Conservation (phyloP, 495 filamentous ascomycete genomes). For the Daldinia grandis region DNA sequence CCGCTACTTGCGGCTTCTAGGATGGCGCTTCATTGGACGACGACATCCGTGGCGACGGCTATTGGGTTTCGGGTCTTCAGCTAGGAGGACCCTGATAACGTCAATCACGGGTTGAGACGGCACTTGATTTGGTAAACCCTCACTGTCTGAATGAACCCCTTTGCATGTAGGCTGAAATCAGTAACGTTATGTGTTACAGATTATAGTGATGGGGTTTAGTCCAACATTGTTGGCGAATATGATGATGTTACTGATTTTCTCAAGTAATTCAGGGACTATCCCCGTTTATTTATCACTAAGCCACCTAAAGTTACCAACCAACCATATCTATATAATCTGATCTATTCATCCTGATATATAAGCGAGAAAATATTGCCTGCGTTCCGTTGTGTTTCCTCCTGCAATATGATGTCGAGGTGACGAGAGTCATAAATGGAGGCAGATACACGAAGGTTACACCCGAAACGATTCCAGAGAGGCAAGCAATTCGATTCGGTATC, state of each 20-base stretch:
- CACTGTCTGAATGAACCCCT: background rate
- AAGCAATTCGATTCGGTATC: background rate
- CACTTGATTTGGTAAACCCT: constrained; percentile 10
- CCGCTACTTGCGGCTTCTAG: constrained; percentile 21
- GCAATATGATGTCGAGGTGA: background rate
- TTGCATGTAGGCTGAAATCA: constrained; percentile 20
- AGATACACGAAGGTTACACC: background rate
- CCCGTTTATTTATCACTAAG: constrained; percentile 1
- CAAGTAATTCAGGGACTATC: constrained; percentile 14
- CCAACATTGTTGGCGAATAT: constrained; percentile 1
- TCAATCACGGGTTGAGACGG: constrained; percentile 30
- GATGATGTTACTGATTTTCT: constrained; percentile 1
- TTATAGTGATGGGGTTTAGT: background rate
- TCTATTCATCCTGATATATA: background rate
- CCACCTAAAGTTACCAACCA: background rate
- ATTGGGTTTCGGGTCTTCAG: constrained; percentile 20
- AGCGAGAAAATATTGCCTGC: background rate
- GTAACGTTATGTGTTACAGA: constrained; percentile 18
- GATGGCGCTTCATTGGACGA: constrained; percentile 22
- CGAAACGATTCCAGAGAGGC: background rate
- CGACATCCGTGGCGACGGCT: constrained; percentile 19
- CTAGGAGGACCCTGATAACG: constrained; percentile 10
- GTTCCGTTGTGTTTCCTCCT: background rate
- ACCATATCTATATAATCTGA: background rate
- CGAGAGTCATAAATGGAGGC: background rate